These are phyloP conservation scores for Funneliformis mosseae DNA, from an alignment of 192 early-diverging fungal genomes.

Conservation along the genomic window DNA sequence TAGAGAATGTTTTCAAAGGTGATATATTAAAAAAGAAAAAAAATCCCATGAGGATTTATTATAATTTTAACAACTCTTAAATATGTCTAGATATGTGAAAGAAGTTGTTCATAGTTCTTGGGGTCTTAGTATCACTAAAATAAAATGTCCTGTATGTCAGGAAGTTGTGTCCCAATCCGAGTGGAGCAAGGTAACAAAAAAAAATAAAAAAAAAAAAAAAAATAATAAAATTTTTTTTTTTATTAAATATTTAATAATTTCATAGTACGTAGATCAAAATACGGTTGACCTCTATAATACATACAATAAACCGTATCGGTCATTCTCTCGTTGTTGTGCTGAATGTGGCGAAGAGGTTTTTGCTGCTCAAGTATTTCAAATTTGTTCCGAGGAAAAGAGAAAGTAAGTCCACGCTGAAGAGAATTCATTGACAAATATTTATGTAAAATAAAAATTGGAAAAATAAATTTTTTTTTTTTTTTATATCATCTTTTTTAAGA, in stretches of 20 bases:
- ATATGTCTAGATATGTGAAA: conserved; percentile 48
- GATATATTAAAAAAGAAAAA: conserved; percentile 24
- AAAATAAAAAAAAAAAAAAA: not conserved
- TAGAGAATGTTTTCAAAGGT: conserved; percentile 56
- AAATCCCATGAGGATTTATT: not conserved
- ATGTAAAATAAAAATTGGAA: not conserved
- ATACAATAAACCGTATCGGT: conserved; percentile 58
- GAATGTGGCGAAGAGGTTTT: conserved; percentile 52
- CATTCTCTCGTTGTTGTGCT: conserved; percentile 53
- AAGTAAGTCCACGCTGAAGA: not conserved
- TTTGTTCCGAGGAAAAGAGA: conserved; percentile 25
- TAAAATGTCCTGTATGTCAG: conserved; percentile 62
- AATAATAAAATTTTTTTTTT: not conserved
- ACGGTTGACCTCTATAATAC: conserved; percentile 50
- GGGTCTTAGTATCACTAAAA: conserved; percentile 59
- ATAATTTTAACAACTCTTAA: not conserved
- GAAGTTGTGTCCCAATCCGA: conserved; percentile 50
- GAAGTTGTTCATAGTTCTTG: conserved; percentile 61
- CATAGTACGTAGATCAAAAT: conserved; percentile 50
- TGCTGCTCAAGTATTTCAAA: conserved; percentile 38
- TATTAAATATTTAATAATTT: not conserved
- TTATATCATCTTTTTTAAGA: conserved; percentile 15
- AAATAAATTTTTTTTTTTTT: not conserved
- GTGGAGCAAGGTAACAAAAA: conserved; percentile 53
- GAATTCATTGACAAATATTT: not conserved